A percentile compares a stretch with the other conserved stretches of the same genome.
phyloP scores from a whole-genome alignment of 306 rosid genomes.

The Pueraria montana region DNA sequence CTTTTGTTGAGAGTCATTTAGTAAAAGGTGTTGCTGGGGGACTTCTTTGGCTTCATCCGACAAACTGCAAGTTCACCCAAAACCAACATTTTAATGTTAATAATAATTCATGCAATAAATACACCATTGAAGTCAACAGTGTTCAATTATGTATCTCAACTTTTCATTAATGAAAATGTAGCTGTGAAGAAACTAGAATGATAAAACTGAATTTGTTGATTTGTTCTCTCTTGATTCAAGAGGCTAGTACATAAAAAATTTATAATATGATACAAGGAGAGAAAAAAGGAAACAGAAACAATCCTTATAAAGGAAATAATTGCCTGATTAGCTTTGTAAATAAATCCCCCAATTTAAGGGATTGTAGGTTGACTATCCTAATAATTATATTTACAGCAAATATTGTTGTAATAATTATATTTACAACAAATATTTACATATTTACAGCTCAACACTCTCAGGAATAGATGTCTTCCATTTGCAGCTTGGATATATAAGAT shows the following conservation, averaged over 20 bases:
- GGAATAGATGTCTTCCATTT: too few species aligned
- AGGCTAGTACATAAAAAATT: not conserved
- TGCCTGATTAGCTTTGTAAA: not conserved
- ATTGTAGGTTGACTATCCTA: not conserved
- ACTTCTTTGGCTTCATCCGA: conserved; percentile 38
- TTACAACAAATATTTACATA: too few species aligned
- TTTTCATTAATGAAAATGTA: not conserved
- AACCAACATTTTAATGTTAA: conserved; percentile 1
- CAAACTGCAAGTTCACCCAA: conserved; percentile 46
- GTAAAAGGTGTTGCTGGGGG: conserved; percentile 10
- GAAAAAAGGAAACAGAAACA: too few species aligned
- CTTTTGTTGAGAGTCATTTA: conserved; percentile 29
- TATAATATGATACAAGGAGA: not conserved
- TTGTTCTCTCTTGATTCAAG: not conserved
- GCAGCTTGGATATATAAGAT: too few species aligned
- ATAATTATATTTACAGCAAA: too few species aligned
- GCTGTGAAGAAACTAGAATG: not conserved
- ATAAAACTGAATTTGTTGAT: not conserved
- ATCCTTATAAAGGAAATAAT: too few species aligned
- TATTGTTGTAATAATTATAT: too few species aligned
- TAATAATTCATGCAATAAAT: not conserved
- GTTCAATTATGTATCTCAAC: not conserved
- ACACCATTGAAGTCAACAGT: not conserved
- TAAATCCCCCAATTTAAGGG: not conserved
- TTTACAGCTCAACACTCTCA: too few species aligned